These are phyloP conservation scores for Lactifluus rugatus DNA, from an alignment of 768 basidiomycete genomes.

Conservation along the genomic window DNA sequence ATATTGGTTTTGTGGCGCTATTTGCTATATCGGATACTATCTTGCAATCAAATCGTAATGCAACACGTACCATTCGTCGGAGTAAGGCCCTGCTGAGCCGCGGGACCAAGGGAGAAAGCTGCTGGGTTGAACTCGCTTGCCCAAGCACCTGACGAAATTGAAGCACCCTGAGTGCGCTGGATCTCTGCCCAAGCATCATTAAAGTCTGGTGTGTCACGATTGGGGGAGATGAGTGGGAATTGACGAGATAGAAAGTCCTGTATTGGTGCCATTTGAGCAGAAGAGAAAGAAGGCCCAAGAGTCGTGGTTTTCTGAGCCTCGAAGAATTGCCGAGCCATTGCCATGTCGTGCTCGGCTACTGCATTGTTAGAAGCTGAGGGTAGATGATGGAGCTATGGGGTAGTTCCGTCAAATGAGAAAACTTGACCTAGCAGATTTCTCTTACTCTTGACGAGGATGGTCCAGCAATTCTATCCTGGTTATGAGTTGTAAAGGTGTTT, in stretches of 20 bases:
- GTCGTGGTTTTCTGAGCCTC: constrained; percentile 34
- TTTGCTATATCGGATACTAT: not conserved
- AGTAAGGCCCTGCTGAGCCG: not conserved
- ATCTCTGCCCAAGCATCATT: constrained; percentile 13
- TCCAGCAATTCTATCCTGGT: constrained; percentile 63
- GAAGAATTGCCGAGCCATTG: constrained; percentile 76
- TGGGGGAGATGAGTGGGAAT: constrained; percentile 26
- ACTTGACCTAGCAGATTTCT: not conserved
- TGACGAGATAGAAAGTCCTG: constrained; percentile 25
- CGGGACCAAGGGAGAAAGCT: not conserved
- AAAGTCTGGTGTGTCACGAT: not conserved
- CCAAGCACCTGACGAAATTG: constrained; percentile 6
- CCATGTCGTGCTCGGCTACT: constrained; percentile 55
- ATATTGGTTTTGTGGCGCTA: constrained; percentile 11
- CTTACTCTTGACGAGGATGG: constrained; percentile 63
- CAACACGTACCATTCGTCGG: constrained; percentile 1
- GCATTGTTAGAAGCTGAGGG: constrained; percentile 44
- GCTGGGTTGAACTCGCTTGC: constrained; percentile 22
- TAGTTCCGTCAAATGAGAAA: not conserved
- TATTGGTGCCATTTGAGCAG: constrained; percentile 27
- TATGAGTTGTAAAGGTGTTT: not conserved
- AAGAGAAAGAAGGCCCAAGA: constrained; percentile 28
- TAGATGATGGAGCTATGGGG: constrained; percentile 59
- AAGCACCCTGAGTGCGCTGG: not conserved
- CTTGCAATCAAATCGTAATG: not conserved